Conservation (phyloP, 306 rosid genomes). For the Dalbergia oliveri region DNA sequence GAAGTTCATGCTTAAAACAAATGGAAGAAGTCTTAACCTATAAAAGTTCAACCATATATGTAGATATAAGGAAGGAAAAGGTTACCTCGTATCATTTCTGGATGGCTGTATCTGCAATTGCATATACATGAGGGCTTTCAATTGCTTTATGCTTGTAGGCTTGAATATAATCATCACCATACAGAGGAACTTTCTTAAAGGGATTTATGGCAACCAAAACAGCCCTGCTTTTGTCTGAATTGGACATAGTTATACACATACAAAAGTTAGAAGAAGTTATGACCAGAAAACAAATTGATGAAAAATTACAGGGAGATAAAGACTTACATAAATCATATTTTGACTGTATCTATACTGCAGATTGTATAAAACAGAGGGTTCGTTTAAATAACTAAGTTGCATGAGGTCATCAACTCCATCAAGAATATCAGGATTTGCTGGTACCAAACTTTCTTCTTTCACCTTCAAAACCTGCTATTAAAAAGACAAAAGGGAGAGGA, state of each 20-base stretch:
- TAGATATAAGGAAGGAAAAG: constrained; percentile 2
- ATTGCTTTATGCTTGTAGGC: constrained; percentile 79
- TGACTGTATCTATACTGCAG: constrained; percentile 89
- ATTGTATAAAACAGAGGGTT: constrained; percentile 89
- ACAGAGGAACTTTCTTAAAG: constrained; percentile 86
- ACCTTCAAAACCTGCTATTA: constrained; percentile 74
- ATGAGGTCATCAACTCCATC: constrained; percentile 99
- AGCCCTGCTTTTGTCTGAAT: constrained; percentile 93
- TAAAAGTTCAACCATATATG: constrained; percentile 8
- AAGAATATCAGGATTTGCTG: constrained; percentile 95
- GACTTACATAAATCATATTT: constrained; percentile 85
- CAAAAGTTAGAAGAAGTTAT: background rate
- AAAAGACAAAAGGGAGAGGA: background rate
- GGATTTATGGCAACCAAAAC: constrained; percentile 96
- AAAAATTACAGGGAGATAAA: constrained; percentile 28
- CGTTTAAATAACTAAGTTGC: constrained; percentile 97
- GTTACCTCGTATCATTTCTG: constrained; percentile 90
- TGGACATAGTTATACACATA: constrained; percentile 41
- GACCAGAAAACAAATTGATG: constrained; percentile 27
- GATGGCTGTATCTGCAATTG: constrained; percentile 91
- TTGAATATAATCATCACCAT: constrained; percentile 82
- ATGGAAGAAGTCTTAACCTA: constrained; percentile 32
- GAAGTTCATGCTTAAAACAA: constrained; percentile 48
- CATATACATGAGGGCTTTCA: constrained; percentile 93
- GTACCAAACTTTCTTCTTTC: constrained; percentile 71